Evolutionary conservation across 2,329 filamentous ascomycete genomes (phyloP), one percentile per base, ranked within the genome.

Genomic region (Biscogniauxia sp.): DNA sequence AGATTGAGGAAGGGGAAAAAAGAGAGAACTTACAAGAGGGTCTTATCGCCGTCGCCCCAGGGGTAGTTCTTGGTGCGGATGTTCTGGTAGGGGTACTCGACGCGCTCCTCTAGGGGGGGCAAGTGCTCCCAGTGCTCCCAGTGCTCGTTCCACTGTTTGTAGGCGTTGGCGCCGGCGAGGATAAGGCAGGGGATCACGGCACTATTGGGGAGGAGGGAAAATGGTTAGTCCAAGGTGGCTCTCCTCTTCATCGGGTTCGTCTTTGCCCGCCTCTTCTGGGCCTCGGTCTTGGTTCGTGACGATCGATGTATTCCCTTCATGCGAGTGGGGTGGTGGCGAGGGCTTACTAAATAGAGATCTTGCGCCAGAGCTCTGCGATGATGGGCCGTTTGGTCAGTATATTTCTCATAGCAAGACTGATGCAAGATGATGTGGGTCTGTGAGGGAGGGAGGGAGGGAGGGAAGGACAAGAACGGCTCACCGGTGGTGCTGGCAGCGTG

Each of bases 51-150:
- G 75, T 98, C 84, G 69, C 94, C 93, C 91, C 91, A 99, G 74
- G 87, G 88, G 84, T 80, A 99, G 87, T 97, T 97, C 89, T 95
- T 97, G 77, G 87, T 86, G 77, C 95, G 91, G 78, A 99, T 91
- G 85, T 99, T 99, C 87, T 96, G 92, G 88, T 96, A 99, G 62
- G 93, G 82, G 81, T 98, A 99, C 83, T 98, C 92, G 73, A 85
- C 80, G 75, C 91, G 90, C 82, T 99, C 95, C 83, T 96, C 92
- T 70, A 94, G 83, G 68, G 95, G 91, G 63, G 90, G 87, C 78
- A 91, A 80, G 81, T 98, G 94, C 57, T 78, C 80, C 87, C 90
- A 92, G 85, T 99, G 95, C 80, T 96, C 91, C 94, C 94, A 98
- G 81, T 99, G 95, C 82, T 96, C 92, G 73, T 86, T 88, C 92